These are phyloP conservation scores for Sicyos edulis DNA, from an alignment of 306 rosid genomes.

Conservation along the genomic window DNA sequence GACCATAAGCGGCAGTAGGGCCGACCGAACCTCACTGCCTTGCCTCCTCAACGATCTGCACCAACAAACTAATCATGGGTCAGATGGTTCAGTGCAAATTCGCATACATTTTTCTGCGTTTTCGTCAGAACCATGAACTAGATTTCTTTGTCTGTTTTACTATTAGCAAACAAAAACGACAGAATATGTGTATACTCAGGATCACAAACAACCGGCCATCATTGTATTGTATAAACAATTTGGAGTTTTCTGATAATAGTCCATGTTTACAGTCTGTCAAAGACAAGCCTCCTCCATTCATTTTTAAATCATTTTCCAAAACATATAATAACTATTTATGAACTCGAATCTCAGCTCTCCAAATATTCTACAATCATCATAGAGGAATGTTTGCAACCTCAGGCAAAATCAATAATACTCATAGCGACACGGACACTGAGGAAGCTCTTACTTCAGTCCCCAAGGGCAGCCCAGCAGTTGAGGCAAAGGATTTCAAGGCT, in stretches of 20 bases:
- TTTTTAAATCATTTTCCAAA: constrained; percentile 20
- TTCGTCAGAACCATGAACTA: constrained; percentile 23
- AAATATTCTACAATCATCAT: constrained; percentile 32
- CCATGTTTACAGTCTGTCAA: constrained; percentile 75
- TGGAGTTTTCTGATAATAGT: constrained; percentile 62
- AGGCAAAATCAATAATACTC: constrained; percentile 29
- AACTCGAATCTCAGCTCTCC: constrained; percentile 29
- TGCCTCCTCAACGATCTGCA: constrained; percentile 53
- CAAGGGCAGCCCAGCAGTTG: too few species aligned
- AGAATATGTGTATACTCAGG: constrained; percentile 31
- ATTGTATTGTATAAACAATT: constrained; percentile 29
- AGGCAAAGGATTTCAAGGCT: too few species aligned
- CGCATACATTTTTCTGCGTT: constrained; percentile 25
- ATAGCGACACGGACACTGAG: neutral
- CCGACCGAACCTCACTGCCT: constrained; percentile 34
- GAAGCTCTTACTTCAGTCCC: too few species aligned
- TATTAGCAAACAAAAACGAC: constrained; percentile 15
- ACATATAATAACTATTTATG: neutral
- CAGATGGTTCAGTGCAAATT: constrained; percentile 24
- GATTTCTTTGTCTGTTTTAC: constrained; percentile 23
- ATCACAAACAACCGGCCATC: constrained; percentile 38
- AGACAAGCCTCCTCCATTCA: constrained; percentile 46
- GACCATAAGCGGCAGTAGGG: constrained; percentile 35
- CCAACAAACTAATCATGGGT: constrained; percentile 49
- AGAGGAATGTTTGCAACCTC: constrained; percentile 33